Base-by-base conservation (phyloP, 1,284 basidiomycete species). In the Malassezia arunalokei region DNA sequence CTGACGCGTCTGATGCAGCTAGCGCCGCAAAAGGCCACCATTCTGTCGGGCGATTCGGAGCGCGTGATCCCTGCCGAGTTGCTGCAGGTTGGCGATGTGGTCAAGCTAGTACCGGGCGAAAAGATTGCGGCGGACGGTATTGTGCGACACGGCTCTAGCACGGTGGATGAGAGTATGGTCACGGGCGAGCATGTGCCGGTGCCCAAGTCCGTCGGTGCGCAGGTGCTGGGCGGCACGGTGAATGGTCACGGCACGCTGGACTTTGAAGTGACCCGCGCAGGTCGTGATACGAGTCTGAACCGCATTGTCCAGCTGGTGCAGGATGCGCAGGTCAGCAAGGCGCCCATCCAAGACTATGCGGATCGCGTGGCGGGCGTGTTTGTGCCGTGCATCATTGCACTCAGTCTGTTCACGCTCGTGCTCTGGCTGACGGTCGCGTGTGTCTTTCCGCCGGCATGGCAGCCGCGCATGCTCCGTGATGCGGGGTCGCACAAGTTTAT, bases 281-380 rank as follows among this genome's bases (percentile, higher is more conserved):
- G 94, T 43, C 86, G 89, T 64, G 91, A 98, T 71, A 96, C 94
- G 0, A 88, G 91, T 0, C 80, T 99, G 5, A 81, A 88, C 3
- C 94, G 98, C 76, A 96, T 99, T 59, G 92, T 98, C 58, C 83
- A 83, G 66, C 83, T 98, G 51, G 94, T 99, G 57, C 89, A 96
- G 71, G 91, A 98, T 47, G 94, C 94, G 0, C 94, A 98, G 76
- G 95, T 91, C 1, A 86, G 83, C 57, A 98, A 98, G 75, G 92
- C 94, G 1, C 94, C 94, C 3, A 95, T 99, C 58, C 94, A 99
- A 72, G 86, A 86, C 6, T 95, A 95, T 73, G 91, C 91, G 2
- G 94, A 99, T 75, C 82, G 80, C 45, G 83, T 95, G 31, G 92
- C 94, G 0, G 94, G 92, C 9, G 83, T 85, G 75, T 98, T 99